Base-by-base conservation (phyloP, 768 basidiomycete genomes). In the Podaxis rugospora region DNA sequence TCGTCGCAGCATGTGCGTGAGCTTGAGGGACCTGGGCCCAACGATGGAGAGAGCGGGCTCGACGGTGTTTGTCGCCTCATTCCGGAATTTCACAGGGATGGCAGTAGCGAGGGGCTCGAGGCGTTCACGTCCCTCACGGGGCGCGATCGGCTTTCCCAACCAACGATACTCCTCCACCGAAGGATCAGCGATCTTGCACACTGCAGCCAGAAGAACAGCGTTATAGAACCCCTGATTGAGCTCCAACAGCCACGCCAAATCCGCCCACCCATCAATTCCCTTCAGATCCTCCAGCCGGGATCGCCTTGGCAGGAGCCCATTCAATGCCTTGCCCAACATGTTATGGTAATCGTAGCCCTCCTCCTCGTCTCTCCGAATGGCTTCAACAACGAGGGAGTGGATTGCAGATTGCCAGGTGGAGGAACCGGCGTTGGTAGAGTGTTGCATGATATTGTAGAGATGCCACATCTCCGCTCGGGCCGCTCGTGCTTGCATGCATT, bases 321-420 rank as follows among this genome's bases (percentile, higher is more conserved):
- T 71, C 21, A 71, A 49, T 1, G 65, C 69, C 55, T 64, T 67
- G 1, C 69, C 69, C 13, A 71, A 62, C 18, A 51, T 55, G 21
- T 63, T 51, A 53, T 70, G 69, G 10, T 62, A 51, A 16, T 55
- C 28, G 49, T 44, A 65, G 9, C 40, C 58, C 42, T 44, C 58
- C 5, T 35, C 63, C 21, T 70, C 64, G 42, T 67, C 64, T 21
- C 70, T 64, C 3, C 66, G 62, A n/a, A 71, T 66, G 11, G 61
- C 63, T 53, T 70, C 69, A 42, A 68, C 64, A 35, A 68, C 64
- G 40, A 68, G 63, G 32, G 68, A 60, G 51, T 69, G 67, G 49
- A 69, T 69, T 14, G 65, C 65, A 10, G 56, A 47, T 57, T 69
- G 68, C 67, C 67, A 65, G 3, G 64, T 27, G 9, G 58, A 51